A percentile compares a stretch with the other conserved stretches of the same genome.
Evolutionary conservation across 768 basidiomycete genomes (phyloP).

Genomic region (Tulasnella sp.): DNA sequence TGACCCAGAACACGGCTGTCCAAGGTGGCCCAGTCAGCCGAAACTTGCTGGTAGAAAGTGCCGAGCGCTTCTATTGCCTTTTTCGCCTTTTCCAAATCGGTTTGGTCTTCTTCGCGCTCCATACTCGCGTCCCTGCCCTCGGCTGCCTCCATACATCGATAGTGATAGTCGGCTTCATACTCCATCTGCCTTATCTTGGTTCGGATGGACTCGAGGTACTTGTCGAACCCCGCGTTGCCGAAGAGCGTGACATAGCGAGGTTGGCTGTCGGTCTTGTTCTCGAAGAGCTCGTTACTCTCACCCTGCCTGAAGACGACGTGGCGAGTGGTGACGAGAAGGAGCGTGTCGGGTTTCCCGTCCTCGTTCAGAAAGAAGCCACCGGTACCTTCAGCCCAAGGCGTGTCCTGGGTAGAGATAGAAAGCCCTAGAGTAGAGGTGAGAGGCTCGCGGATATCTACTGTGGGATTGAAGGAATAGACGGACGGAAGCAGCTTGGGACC

Average conservation of each 20-base stretch:
- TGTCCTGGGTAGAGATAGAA: background rate
- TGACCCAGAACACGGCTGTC: slow-evolving; percentile 21
- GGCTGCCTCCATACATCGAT: background rate
- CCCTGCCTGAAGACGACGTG: slow-evolving; percentile 6
- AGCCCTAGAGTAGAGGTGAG: slow-evolving; percentile 9
- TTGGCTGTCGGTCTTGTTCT: background rate
- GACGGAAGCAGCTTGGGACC: background rate
- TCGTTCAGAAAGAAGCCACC: slow-evolving; percentile 5
- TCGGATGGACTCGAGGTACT: slow-evolving; percentile 14
- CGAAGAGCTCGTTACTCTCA: background rate
- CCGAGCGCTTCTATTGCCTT: slow-evolving; percentile 18
- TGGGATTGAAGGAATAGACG: background rate
- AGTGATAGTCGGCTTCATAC: background rate
- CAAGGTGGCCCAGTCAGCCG: slow-evolving; percentile 21
- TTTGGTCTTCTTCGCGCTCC: background rate
- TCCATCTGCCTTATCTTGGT: slow-evolving; percentile 10
- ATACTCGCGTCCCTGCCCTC: slow-evolving; percentile 4
- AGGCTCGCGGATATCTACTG: no score
- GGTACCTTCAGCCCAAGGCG: slow-evolving; percentile 2
- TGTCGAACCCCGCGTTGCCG: slow-evolving; percentile 17
- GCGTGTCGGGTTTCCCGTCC: slow-evolving; percentile 2
- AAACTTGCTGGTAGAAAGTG: slow-evolving; percentile 16
- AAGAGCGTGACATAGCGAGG: slow-evolving; percentile 16
- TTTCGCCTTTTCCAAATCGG: background rate
- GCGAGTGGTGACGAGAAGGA: background rate